phyloP scores from a whole-genome alignment of 768 basidiomycete species.

The Lenzites betulinus region DNA sequence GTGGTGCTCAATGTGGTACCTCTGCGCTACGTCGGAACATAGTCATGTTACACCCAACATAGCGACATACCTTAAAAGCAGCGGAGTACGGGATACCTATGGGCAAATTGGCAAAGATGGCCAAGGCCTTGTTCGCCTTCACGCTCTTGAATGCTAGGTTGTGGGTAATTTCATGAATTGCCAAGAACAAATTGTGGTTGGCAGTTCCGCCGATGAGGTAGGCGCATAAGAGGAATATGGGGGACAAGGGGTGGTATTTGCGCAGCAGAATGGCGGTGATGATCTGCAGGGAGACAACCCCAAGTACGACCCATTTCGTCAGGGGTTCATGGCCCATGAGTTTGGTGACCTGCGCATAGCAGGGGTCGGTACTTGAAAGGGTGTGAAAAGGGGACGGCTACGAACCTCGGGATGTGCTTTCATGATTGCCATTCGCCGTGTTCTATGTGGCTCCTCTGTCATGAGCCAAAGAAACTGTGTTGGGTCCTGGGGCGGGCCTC shows the following conservation, averaged over 20 bases:
- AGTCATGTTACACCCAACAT: neutral
- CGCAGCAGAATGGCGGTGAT: conserved; percentile 63
- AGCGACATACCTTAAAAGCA: conserved; percentile 77
- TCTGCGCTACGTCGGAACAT: conserved; percentile 40
- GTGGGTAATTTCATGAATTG: conserved; percentile 98
- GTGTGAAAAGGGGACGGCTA: neutral
- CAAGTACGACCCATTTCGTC: conserved; percentile 88
- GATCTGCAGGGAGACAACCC: conserved; percentile 81
- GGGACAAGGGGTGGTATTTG: conserved; percentile 66
- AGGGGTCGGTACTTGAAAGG: neutral
- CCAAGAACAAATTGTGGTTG: conserved; percentile 97
- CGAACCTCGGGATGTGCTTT: conserved; percentile 91
- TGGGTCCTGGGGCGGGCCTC: conserved; percentile 69
- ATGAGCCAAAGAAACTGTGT: conserved; percentile 94
- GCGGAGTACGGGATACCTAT: conserved; percentile 95
- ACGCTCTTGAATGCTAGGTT: conserved; percentile 91
- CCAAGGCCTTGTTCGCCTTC: conserved; percentile 79
- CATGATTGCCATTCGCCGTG: conserved; percentile 83
- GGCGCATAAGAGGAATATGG: conserved; percentile 71
- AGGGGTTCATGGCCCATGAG: conserved; percentile 95
- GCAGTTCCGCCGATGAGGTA: conserved; percentile 91
- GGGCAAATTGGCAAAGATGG: conserved; percentile 89
- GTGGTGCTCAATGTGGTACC: conserved; percentile 96
- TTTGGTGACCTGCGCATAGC: conserved; percentile 72
- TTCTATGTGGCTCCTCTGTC: conserved; percentile 97